Evolutionary conservation across 257 asterid species (phyloP).

Genomic region (Nicotiana tomentosiformis): DNA sequence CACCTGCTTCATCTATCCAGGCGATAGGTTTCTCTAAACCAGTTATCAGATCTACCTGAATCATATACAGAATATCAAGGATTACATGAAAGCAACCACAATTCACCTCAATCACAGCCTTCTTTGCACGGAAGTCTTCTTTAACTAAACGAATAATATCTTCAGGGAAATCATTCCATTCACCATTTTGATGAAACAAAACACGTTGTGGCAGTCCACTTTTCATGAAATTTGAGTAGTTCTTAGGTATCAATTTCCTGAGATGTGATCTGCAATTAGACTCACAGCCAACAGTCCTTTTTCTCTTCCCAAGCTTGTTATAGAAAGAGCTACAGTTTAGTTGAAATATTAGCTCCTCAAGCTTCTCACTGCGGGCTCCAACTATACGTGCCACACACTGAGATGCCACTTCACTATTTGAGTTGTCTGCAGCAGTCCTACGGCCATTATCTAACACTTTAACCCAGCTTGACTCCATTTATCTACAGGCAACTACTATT

Average conservation of each 20-base stretch:
- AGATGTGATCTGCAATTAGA: slow-evolving; percentile 15
- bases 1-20: slow-evolving; percentile 80
- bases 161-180: slow-evolving; percentile 73
- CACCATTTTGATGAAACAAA: slow-evolving; percentile 55
- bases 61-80: slow-evolving; percentile 73
- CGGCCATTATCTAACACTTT: slow-evolving; percentile 68
- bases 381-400: slow-evolving; percentile 20
- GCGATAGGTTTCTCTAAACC: slow-evolving; percentile 65
- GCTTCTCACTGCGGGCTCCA: slow-evolving; percentile 32
- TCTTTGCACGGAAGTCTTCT: slow-evolving; percentile 47
- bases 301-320: slow-evolving; percentile 43
- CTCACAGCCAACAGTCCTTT: slow-evolving; percentile 23
- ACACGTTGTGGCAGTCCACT: slow-evolving; percentile 57
- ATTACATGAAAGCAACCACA: slow-evolving; percentile 34
- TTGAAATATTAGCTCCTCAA: slow-evolving; percentile 29
- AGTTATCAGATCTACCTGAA: slow-evolving; percentile 49
- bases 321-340: slow-evolving; percentile 26
- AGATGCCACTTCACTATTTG: slow-evolving; percentile 52
- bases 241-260: slow-evolving; percentile 36
- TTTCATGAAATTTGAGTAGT: slow-evolving; percentile 52
- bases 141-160: slow-evolving; percentile 47
- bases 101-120: slow-evolving; percentile 53
- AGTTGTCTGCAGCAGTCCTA: slow-evolving; percentile 28
- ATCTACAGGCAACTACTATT: slow-evolving; percentile 24
- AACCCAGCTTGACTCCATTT: slow-evolving; percentile 58